phyloP scores from a whole-genome alignment of 2,329 filamentous ascomycete species.

The Cryphonectria japonica region DNA sequence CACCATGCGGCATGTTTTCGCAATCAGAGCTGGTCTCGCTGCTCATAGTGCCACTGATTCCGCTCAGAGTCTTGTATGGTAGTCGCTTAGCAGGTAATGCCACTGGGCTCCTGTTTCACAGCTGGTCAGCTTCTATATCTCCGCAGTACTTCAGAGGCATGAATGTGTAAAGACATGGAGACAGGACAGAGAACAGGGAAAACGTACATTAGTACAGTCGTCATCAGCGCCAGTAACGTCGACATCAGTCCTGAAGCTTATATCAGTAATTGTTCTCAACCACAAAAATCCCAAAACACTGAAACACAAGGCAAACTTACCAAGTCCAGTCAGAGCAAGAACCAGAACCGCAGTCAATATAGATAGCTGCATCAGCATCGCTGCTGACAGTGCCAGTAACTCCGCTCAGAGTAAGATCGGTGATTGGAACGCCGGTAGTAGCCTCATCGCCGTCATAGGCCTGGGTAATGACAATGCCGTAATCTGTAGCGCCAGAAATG shows the following conservation, averaged over 20 bases:
- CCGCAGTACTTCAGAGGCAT: not conserved
- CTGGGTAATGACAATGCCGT: constrained; percentile 29
- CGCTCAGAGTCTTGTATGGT: not conserved
- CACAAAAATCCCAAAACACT: not conserved
- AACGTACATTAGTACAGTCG: constrained; percentile 22
- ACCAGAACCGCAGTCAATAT: constrained; percentile 26
- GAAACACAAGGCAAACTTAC: not conserved
- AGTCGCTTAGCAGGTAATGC: constrained; percentile 4
- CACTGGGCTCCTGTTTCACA: not conserved
- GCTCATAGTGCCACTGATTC: no score
- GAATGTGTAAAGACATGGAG: not conserved
- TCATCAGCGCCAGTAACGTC: constrained; percentile 21
- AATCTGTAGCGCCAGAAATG: constrained; percentile 1
- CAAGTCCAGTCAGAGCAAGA: constrained; percentile 28
- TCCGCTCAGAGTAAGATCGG: constrained; percentile 17
- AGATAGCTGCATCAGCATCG: constrained; percentile 16
- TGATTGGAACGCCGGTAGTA: constrained; percentile 27
- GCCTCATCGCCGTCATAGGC: constrained; percentile 27
- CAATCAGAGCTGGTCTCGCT: not conserved
- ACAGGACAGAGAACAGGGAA: not conserved
- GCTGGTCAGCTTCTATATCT: not conserved
- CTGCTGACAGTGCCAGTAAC: constrained; percentile 17
- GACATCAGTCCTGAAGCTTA: constrained; percentile 6
- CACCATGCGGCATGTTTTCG: constrained; percentile 6
- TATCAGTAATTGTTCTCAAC: not conserved